Base-by-base conservation (phyloP, 257 asterid species). In the Nicotiana sylvestris region DNA sequence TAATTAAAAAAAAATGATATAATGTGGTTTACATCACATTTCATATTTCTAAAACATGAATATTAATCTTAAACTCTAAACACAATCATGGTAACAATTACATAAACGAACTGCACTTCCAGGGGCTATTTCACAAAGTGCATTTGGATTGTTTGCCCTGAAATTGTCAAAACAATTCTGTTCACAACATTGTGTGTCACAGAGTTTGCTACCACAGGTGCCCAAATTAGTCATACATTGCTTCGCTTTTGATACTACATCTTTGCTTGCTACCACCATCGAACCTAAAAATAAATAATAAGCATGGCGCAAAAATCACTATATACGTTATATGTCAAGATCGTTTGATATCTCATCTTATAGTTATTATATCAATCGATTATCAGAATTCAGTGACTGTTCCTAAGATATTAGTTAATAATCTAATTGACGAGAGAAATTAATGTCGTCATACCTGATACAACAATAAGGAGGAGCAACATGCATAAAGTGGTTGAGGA, bases 41-140 rank as follows among this genome's bases (percentile, higher is more conserved):
- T 39, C n/a, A 37, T 70, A 70, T 70, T 70, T 70, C n/a, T 70
- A 39, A 70, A 68, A 37, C 32, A 68, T 66, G 21, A 66, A 37
- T 5, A 68, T n/a, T 37, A 67, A 17, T 33, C 30, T 68, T 18
- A 67, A 33, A 33, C 12, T 35, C 21, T 46, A 11, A 6, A 43
- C 25, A 72, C 79, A 72, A 25, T 29, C 35, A 46, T 72, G 79
- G 11, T 72, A 72, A 72, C 79, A 72, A 72, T 25, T 46, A 18
- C 78, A 70, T 70, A 70, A 70, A 70, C 57, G 58, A n/a, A 1
- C 4, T 37, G 30, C 2, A 37, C 3, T 39, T 18, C 77, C 77
- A 4, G 32, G 55, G 15, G 5, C 0, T n/a, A 9, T 4, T 10
- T 70, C 78, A 21, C 78, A 70, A 43, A 70, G 3, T 39, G 35